A percentile compares a stretch with the other conserved stretches of the same genome.
Evolutionary conservation across 805 yeast genomes (phyloP).

Genomic region (Suhomyces xylopsoci): DNA sequence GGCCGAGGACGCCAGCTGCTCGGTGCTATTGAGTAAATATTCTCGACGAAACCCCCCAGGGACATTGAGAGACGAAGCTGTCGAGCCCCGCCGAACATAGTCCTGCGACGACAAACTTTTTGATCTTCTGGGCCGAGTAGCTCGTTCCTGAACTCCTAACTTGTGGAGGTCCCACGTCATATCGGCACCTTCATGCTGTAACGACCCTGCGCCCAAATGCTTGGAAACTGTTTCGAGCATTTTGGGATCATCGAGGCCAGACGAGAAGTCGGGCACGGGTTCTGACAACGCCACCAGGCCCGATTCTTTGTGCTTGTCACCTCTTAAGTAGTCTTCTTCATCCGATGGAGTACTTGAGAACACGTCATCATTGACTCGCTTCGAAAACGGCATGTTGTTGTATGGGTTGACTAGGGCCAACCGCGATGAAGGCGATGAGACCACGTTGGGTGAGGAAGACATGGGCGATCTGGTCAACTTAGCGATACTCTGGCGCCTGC

Average conservation of each 20-base stretch:
- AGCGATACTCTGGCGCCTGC: conserved; percentile 29
- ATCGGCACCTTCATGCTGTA: conserved; percentile 49
- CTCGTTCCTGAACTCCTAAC: conserved; percentile 5
- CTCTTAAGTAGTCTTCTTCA: background rate
- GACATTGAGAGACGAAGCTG: conserved; percentile 65
- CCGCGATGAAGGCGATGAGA: conserved; percentile 13
- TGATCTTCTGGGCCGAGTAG: conserved; percentile 5
- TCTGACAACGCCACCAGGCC: background rate
- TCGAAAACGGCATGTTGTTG: conserved; percentile 4
- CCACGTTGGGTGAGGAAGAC: conserved; percentile 20
- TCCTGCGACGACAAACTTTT: conserved; percentile 25
- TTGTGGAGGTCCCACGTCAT: conserved; percentile 49
- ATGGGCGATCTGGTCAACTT: conserved; percentile 29
- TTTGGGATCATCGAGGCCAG: conserved; percentile 29
- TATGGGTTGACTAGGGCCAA: conserved; percentile 16
- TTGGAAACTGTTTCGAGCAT: conserved; percentile 30
- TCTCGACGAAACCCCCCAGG: conserved; percentile 86
- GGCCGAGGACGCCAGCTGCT: conserved; percentile 12
- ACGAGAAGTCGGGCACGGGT: conserved; percentile 10
- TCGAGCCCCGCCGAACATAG: conserved; percentile 51
- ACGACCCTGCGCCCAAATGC: conserved; percentile 36
- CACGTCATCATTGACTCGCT: conserved; percentile 9
- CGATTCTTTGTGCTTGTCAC: background rate
- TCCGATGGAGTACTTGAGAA: background rate
- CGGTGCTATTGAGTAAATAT: conserved; percentile 39